A percentile compares a stretch with the other conserved stretches of the same genome.
Conservation (phyloP, 768 basidiomycete species). For the Dentipellis fragilis region DNA sequence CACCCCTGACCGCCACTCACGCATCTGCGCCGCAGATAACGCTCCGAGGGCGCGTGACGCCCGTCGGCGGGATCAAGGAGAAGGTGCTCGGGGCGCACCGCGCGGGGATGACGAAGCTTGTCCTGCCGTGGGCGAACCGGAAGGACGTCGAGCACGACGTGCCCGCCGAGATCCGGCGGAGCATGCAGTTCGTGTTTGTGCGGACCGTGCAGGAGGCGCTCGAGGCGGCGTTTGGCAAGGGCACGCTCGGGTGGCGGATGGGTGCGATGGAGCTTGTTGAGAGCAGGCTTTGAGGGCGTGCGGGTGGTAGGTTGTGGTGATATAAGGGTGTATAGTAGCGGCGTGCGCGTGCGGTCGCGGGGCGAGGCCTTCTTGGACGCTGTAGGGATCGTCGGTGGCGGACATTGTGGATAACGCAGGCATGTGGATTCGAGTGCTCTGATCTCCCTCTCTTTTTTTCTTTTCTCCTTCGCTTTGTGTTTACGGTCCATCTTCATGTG, state of each 20-base stretch:
- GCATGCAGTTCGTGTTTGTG: slow-evolving; percentile 79
- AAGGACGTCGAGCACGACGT: slow-evolving; percentile 87
- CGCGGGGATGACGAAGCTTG: slow-evolving; percentile 72
- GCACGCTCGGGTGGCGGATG: slow-evolving; percentile 54
- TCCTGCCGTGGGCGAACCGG: slow-evolving; percentile 75
- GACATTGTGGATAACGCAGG: no score
- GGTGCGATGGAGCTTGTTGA: slow-evolving; percentile 36
- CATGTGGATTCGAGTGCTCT: no score
- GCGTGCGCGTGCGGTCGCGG: no score
- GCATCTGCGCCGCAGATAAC: slow-evolving; percentile 44
- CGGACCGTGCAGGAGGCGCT: slow-evolving; percentile 70
- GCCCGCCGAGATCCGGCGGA: slow-evolving; percentile 55
- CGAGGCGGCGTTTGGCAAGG: slow-evolving; percentile 74
- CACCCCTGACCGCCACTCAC: neutral
- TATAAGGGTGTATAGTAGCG: neutral
- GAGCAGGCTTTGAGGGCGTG: slow-evolving; percentile 33
- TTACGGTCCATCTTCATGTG: no score
- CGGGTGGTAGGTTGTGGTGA: neutral
- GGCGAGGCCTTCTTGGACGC: no score
- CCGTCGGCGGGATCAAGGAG: slow-evolving; percentile 89
- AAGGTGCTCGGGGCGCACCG: slow-evolving; percentile 87
- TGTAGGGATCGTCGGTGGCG: no score
- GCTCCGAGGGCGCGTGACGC: slow-evolving; percentile 67
- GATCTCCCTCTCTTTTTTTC: no score
- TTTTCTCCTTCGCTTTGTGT: no score